phyloP scores from a whole-genome alignment of 1,284 basidiomycete genomes.

The Malassezia obtusa region DNA sequence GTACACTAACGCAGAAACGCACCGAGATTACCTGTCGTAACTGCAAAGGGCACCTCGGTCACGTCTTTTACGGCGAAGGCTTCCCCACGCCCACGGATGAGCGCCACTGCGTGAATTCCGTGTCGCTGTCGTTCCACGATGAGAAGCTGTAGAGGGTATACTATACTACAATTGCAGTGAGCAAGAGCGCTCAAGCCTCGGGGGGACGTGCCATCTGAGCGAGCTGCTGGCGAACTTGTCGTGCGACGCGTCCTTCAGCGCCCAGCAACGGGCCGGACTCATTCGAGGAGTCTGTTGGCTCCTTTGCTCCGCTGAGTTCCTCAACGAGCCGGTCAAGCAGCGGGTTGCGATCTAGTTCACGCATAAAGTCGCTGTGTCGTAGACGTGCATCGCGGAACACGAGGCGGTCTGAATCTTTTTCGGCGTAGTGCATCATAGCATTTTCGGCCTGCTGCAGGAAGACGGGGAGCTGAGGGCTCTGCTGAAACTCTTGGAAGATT shows the following conservation, averaged over 20 bases:
- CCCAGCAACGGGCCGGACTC: background rate
- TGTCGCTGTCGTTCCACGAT: conserved; percentile 67
- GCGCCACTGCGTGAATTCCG: conserved; percentile 61
- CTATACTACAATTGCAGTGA: background rate
- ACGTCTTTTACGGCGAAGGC: conserved; percentile 84
- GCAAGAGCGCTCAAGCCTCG: no score
- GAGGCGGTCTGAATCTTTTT: conserved; percentile 4
- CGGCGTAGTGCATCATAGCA: background rate
- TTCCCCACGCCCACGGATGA: conserved; percentile 59
- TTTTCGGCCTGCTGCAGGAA: conserved; percentile 2
- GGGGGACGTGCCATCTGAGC: background rate
- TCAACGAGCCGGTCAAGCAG: conserved; percentile 6
- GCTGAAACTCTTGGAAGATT: conserved; percentile 8
- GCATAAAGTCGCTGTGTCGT: conserved; percentile 15
- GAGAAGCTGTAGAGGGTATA: conserved; percentile 45
- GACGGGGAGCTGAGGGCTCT: conserved; percentile 2
- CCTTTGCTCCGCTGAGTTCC: background rate
- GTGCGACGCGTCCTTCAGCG: background rate
- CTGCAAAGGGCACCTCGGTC: conserved; percentile 83
- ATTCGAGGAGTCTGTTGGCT: no score
- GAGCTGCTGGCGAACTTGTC: conserved; percentile 7
- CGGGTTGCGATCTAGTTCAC: conserved; percentile 2
- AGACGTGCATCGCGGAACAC: conserved; percentile 14
- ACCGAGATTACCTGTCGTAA: conserved; percentile 65
- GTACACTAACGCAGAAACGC: conserved; percentile 36